A percentile compares a stretch with the other conserved stretches of the same genome.
phyloP scores from a whole-genome alignment of 225 moss, liverwort and hornwort genomes.

The Takakia lepidozioides region DNA sequence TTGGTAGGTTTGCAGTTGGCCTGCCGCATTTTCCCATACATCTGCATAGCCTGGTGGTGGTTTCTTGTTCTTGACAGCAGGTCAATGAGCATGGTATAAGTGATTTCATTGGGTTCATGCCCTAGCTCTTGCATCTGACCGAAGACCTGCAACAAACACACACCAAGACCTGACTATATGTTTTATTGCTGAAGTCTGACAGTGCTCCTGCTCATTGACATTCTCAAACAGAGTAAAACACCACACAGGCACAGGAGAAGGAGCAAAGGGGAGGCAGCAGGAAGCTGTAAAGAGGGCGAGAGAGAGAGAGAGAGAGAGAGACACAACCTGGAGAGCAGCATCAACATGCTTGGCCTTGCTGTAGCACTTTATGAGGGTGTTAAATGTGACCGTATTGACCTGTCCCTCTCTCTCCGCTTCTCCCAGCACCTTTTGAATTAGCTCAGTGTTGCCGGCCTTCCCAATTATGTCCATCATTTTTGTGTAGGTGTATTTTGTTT shows the following conservation, averaged over 20 bases:
- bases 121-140: slow-evolving; percentile 57
- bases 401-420: slow-evolving; percentile 26
- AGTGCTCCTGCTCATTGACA: not conserved
- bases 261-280: too few species aligned
- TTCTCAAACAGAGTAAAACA: too few species aligned
- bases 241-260: too few species aligned
- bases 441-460: slow-evolving; percentile 22
- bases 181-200: too few species aligned
- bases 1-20: slow-evolving; percentile 48
- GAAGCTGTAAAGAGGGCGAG: too few species aligned
- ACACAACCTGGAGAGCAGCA: slow-evolving; percentile 42
- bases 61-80: slow-evolving; percentile 57
- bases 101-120: slow-evolving; percentile 29
- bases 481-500: slow-evolving; percentile 46
- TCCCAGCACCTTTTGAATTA: slow-evolving; percentile 31
- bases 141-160: slow-evolving; percentile 25
- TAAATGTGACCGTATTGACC: slow-evolving; percentile 33
- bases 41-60: slow-evolving; percentile 42
- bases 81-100: slow-evolving; percentile 66
- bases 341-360: slow-evolving; percentile 55
- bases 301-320: not conserved
- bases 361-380: slow-evolving; percentile 51
- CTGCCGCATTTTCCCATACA: slow-evolving; percentile 57
- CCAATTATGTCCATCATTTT: slow-evolving; percentile 57
- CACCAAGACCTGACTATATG: too few species aligned